Percentiles rank a stretch among this genome's conserved stretches.
Conservation (phyloP, 2,329 filamentous ascomycete genomes). For the Aspergillus tamarii region DNA sequence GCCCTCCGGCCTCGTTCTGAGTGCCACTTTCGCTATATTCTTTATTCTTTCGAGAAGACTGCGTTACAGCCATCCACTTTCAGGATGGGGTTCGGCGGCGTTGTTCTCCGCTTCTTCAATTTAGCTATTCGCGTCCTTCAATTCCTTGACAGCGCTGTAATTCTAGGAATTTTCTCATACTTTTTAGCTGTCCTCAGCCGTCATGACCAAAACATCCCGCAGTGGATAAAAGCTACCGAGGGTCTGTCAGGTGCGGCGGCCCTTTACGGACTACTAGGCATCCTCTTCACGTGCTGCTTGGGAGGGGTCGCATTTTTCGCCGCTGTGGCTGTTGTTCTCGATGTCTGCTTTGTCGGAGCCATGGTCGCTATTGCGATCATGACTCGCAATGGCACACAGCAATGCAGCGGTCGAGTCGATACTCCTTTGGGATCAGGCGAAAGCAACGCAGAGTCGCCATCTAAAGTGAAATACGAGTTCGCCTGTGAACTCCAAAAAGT, state of each 20-base stretch:
- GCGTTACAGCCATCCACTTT: conserved; percentile 2
- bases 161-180: conserved; percentile 81
- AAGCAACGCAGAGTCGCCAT: conserved; percentile 52
- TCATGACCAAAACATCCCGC: conserved; percentile 65
- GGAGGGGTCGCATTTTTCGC: conserved; percentile 75
- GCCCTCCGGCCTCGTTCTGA: not conserved
- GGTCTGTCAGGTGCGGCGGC: conserved; percentile 76
- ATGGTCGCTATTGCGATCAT: conserved; percentile 82
- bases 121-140: conserved; percentile 74
- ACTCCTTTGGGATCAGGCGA: conserved; percentile 72
- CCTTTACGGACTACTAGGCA: conserved; percentile 73
- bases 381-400: conserved; percentile 68
- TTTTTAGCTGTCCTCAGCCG: conserved; percentile 75
- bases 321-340: conserved; percentile 72
- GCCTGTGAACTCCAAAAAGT: conserved; percentile 79
- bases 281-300: conserved; percentile 76
- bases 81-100: conserved; percentile 62
- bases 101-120: conserved; percentile 69
- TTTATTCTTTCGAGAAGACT: not conserved
- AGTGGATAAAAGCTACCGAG: conserved; percentile 71
- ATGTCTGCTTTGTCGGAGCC: conserved; percentile 73
- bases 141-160: conserved; percentile 71
- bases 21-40: conserved; percentile 1
- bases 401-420: conserved; percentile 66
- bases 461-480: conserved; percentile 55